Evolutionary conservation across 2,329 filamentous ascomycete genomes (phyloP), one percentile per base, ranked within the genome.

Genomic region (Aspergillus flavus): DNA sequence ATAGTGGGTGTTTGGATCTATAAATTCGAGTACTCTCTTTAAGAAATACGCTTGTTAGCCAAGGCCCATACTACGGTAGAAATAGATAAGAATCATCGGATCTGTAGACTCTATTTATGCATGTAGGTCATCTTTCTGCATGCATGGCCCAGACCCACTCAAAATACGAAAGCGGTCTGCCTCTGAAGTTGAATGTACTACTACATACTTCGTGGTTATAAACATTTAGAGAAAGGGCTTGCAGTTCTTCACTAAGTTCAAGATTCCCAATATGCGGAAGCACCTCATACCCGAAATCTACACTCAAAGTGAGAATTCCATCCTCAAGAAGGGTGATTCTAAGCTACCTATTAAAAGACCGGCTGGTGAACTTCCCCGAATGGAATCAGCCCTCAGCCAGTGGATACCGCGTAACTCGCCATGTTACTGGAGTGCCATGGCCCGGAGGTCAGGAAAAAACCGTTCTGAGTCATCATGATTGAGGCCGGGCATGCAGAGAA

Each of bases 401-500:
- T 19, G 57, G 57, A 11, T 58, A 58, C 34, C 34, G 39, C 41
- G 32, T 43, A 23, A 19, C 43, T 23, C 11, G 48, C 19, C 34
- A 41, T 16, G 9, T 58, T 21, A 58, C 52, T 28, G 43, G 43
- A 34, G 57, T 50, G 41, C 6, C 57, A 21, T 30, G 19, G 3
- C 41, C 43, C 16, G 4, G 36, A 16, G 6, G 36, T 12, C 36
- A 41, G 16, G 28, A 43, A 19, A 16, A 16, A 58, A 30, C 70
- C 67, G 2, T 43, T 77, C 57, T 66, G 70, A 56, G 66, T 79
- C 9, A 64, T 77, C 10, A 67, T 76, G 41, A 77, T 79, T 41
- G 76, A 76, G 10, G 73, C 74, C 6, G 77, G 77, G 1, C 69
- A 78, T 14, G 75, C 75, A 12, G 76, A 77, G n/a, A 45, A 61